Conservation (phyloP, 2,329 filamentous ascomycete genomes). For the Penicillium concentricum region DNA sequence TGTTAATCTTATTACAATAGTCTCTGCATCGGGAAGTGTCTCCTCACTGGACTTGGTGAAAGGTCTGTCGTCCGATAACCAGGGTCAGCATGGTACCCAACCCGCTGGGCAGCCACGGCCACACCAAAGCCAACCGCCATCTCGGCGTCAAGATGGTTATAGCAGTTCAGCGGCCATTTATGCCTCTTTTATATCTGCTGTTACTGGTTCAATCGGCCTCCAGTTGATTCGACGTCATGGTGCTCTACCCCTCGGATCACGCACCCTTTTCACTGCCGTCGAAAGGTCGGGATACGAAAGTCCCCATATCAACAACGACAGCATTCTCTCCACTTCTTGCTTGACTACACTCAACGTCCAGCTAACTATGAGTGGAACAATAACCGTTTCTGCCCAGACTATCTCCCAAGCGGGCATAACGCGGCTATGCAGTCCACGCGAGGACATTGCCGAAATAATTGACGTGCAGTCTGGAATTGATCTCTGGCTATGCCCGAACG, state of each 20-base stretch:
- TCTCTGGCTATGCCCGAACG: constrained; percentile 44
- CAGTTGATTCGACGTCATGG: constrained; percentile 36
- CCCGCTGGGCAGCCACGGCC: constrained; percentile 25
- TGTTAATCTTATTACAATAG: constrained; percentile 19
- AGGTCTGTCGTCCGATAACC: constrained; percentile 34
- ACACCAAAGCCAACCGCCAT: constrained; percentile 22
- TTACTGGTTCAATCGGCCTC: constrained; percentile 38
- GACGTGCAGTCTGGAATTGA: constrained; percentile 30
- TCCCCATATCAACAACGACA: constrained; percentile 27
- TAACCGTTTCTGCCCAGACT: constrained; percentile 39
- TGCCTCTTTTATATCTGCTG: constrained; percentile 41
- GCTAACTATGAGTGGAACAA: constrained; percentile 36
- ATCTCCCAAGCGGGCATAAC: constrained; percentile 37
- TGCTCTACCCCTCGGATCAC: constrained; percentile 42
- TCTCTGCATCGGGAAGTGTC: constrained; percentile 37
- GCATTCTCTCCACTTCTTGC: constrained; percentile 26
- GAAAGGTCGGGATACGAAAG: constrained; percentile 33
- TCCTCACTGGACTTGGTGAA: constrained; percentile 37
- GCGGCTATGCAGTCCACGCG: constrained; percentile 29
- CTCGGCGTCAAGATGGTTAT: constrained; percentile 32
- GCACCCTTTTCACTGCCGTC: constrained; percentile 40
- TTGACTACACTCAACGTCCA: constrained; percentile 41
- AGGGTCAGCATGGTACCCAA: constrained; percentile 17
- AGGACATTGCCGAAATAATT: constrained; percentile 16
- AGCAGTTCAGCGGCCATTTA: constrained; percentile 38